Base-by-base conservation (phyloP, 1,284 basidiomycete genomes). In the Prillingera fragicola region DNA sequence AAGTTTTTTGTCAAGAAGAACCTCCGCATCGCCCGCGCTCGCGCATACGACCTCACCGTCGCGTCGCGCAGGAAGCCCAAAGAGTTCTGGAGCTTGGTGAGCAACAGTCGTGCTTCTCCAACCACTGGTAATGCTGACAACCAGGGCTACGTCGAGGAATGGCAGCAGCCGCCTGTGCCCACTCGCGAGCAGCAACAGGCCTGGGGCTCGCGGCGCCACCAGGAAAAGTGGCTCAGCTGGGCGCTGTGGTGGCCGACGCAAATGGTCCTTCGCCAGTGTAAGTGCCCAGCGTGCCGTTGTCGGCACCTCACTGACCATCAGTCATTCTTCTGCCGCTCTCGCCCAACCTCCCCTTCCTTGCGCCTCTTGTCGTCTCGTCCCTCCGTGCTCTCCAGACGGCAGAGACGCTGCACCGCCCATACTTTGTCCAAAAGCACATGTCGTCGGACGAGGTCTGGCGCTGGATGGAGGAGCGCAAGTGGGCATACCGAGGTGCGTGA, bases 381-480 rank as follows among this genome's bases (percentile, higher is more conserved):
- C 74, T 89, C 39, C 80, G 81, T 50, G 79, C 82, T 1, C 63
- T 87, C 18, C 78, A 78, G 1, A 88, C 84, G 0, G 82, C 81
- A 2, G 75, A 80, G 14, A 74, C 79, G 52, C 76, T 89, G 2
- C 86, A 90, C 65, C 73, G 76, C 56, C 80, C 82, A 1, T 91
- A 90, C 63, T 92, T 89, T 53, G 76, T 80, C 47, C 73, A 81
- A 5, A 92, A 91, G 70, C 79, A 79, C 41, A 90, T 92, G 87
- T 77, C 78, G 0, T 67, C 75, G 4, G 67, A 77, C 22, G 79
- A 90, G 61, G 70, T 80, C 8, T 80, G 80, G 10, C 70, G 82
- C 0, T 92, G 87, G 70, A 77, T 91, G 50, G 84, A 87, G 59
- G 88, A 92, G 65, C 79, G 85, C 23, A 87, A 85, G 63, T 87